Base-by-base conservation (phyloP, 1,284 basidiomycete species). In the Takashimella tepidaria region DNA sequence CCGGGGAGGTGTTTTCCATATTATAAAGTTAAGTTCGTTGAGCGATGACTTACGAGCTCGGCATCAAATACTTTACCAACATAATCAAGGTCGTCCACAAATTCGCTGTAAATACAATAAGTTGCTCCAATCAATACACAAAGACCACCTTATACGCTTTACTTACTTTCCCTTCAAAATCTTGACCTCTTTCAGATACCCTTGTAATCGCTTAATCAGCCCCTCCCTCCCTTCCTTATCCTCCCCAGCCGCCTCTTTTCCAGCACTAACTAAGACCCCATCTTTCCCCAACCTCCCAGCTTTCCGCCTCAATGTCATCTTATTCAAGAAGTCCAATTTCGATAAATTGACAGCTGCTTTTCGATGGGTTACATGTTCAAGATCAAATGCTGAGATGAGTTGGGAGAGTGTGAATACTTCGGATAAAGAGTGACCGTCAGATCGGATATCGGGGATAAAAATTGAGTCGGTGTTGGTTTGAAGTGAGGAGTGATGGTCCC, bases 401-500 rank as follows among this genome's bases (percentile, higher is more conserved):
- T 74, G 64, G 11, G 60, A 54, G 24, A 73, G 45, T 0, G 67
- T 66, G 54, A 74, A 74, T 3, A 76, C 49, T 45, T 76, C 74
- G 48, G 62, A 64, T 16, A 67, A 44, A 1, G 66, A 68, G 53
- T 74, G 59, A 2, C 58, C 50, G 55, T 73, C 73, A 25, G 47
- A 55, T 19, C 71, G 59, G 5, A 53, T 51, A 27, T 76, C 31
- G 31, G 31, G 16, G 16, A 37, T 37, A 66, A 52, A 3, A 67
- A 53, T 5, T 13, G 26, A 21, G 11, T 10, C 11, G 16, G 5
- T 20, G 21, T 10, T 21, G 42, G 43, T 26, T 45, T 46, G 44
- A 21, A 61, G 54, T 8, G 68, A 59, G 12, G 61, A 41, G 22
- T 80, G 77, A 10, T 81, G 81, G 42, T 90, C 92, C 88, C 92